Conservation (phyloP, 306 rosid genomes). For the Vicia sativa region DNA sequence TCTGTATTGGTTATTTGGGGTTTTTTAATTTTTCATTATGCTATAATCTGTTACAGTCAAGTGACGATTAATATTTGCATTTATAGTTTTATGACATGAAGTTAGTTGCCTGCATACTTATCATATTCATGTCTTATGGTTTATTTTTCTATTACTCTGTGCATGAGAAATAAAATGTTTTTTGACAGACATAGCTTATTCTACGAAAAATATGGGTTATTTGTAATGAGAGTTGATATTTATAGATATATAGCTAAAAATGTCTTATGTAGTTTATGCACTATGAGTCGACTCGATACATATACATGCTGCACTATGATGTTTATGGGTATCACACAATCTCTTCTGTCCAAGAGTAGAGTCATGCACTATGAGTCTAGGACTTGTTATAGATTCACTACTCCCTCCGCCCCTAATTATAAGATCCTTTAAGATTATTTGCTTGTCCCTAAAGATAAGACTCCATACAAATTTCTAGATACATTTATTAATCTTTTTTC, state of each 20-base stretch:
- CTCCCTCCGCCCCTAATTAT: too few relatives aligned
- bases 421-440: too few relatives aligned
- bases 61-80: slow-evolving; percentile 8
- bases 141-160: slow-evolving; percentile 2
- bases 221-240: slow-evolving; percentile 7
- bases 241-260: background rate
- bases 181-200: slow-evolving; percentile 17
- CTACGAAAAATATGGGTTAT: slow-evolving; percentile 7
- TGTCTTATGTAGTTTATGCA: slow-evolving; percentile 14
- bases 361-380: slow-evolving; percentile 16
- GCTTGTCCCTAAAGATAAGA: too few relatives aligned
- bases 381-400: slow-evolving; percentile 23
- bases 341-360: slow-evolving; percentile 2
- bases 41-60: slow-evolving; percentile 12
- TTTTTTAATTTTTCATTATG: slow-evolving; percentile 9
- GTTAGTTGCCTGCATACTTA: slow-evolving; percentile 17
- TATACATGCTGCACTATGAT: too few relatives aligned
- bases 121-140: slow-evolving; percentile 22
- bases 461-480: too few relatives aligned
- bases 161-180: slow-evolving; percentile 26
- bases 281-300: background rate
- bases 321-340: background rate
- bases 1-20: slow-evolving; percentile 29
- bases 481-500: too few relatives aligned
- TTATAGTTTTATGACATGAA: slow-evolving; percentile 27